A percentile compares a stretch with the other conserved stretches of the same genome.
Conservation (phyloP, 129 eudicot genomes). For the Helichrysum umbraculigerum region DNA sequence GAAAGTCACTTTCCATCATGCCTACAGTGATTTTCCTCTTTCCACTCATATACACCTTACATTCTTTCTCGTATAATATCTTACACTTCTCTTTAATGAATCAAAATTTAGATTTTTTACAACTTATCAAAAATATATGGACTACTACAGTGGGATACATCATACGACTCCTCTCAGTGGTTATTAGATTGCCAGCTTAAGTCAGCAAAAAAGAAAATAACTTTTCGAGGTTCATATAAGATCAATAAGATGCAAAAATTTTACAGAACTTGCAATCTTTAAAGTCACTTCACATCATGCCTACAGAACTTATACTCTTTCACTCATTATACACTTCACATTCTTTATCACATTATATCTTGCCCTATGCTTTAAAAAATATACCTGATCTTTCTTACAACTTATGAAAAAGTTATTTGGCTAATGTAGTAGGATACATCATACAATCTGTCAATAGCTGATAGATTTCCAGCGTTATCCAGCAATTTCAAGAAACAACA, state of each 20-base stretch:
- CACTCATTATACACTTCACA: slow-evolving; percentile 9
- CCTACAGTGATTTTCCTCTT: not conserved
- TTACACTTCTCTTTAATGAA: not conserved
- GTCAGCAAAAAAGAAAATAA: not conserved
- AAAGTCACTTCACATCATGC: not conserved
- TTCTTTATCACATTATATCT: slow-evolving; percentile 4
- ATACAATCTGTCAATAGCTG: not conserved
- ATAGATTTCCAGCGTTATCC: not conserved
- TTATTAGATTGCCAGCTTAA: not conserved
- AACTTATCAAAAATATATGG: not conserved
- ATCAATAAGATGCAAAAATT: not conserved
- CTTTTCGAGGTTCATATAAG: not conserved
- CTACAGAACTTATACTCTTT: not conserved
- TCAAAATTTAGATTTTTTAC: no score
- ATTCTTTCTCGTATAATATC: no score
- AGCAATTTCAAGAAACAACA: not conserved
- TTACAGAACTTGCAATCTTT: not conserved
- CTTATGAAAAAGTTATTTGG: not conserved
- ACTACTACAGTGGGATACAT: not conserved
- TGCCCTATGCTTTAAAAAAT: not conserved
- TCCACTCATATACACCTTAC: not conserved
- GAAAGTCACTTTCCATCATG: no score
- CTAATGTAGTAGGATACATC: not conserved
- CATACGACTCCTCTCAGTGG: not conserved
- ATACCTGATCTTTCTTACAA: not conserved